phyloP scores from a whole-genome alignment of 495 filamentous ascomycete species.

The Apodospora peruviana region DNA sequence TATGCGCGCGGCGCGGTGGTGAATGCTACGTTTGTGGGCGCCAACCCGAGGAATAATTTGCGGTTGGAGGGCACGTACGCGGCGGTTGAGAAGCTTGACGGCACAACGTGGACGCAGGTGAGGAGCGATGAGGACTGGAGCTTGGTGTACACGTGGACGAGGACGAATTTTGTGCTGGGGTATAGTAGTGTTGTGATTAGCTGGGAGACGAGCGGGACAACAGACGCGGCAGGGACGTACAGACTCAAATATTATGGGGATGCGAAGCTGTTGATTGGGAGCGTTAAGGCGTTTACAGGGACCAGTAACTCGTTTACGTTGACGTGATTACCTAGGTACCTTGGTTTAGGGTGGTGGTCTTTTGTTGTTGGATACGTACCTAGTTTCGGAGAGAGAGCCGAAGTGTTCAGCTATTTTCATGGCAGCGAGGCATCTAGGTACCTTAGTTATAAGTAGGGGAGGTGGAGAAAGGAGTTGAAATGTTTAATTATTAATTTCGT shows the following conservation, averaged over 20 bases:
- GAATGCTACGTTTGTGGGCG: conserved; percentile 71
- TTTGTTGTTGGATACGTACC: too few species aligned
- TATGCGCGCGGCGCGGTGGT: conserved; percentile 62
- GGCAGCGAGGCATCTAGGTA: too few species aligned
- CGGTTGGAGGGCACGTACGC: conserved; percentile 75
- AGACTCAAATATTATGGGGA: conserved; percentile 84
- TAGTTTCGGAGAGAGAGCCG: too few species aligned
- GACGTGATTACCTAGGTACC: conserved; percentile 16
- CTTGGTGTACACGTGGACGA: conserved; percentile 73
- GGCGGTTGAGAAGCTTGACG: conserved; percentile 62
- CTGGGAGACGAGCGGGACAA: conserved; percentile 65
- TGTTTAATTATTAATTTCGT: too few species aligned
- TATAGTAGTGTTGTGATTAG: conserved; percentile 69
- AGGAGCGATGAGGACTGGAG: conserved; percentile 75
- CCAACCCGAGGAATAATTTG: conserved; percentile 88
- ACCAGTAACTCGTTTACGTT: conserved; percentile 58
- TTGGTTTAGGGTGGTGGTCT: neutral
- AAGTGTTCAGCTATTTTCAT: too few species aligned
- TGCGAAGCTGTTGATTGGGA: conserved; percentile 61
- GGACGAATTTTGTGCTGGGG: conserved; percentile 65
- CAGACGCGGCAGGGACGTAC: conserved; percentile 59
- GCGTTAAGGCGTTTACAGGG: conserved; percentile 67
- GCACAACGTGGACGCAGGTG: conserved; percentile 59
- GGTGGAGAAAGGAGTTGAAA: too few species aligned
- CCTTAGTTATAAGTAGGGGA: too few species aligned